Base-by-base conservation (phyloP, 1,139 yeast species). In the Yarrowia galli region DNA sequence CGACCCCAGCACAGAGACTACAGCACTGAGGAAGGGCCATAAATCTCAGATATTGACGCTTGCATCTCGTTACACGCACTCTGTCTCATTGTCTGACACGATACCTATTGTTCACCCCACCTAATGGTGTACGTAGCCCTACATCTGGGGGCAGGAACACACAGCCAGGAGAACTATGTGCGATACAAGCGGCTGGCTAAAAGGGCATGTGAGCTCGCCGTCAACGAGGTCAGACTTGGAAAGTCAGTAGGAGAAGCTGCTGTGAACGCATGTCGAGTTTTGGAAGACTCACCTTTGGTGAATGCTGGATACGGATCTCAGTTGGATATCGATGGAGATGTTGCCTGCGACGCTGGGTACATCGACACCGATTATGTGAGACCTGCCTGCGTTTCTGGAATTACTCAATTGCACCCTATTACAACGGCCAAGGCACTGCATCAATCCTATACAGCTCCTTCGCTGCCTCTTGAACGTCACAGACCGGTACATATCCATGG, bases 221-320 rank as follows among this genome's bases (percentile, higher is more conserved):
- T 43, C 15, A 20, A 22, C 9, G 48, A 38, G 16, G 51, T 58
- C 40, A 32, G 12, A 16, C 18, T 15, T 2, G 64, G 64, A 15
- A 58, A 43, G 40, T 10, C 64, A 9, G 64, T 58, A 9, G 67
- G 69, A 16, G 69, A 70, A 16, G 75, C 71, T 1, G 77, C 74
- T 6, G 72, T 72, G 3, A 71, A 67, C 13, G 75, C 74, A 0
- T 74, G 78, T 61, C 73, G 74, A 42, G 65, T 79, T 4, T 74
- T 87, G 18, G 90, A 87, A 71, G 75, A 75, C 36, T 79, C 83
- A 2, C 73, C 77, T 10, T 72, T 82, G 67, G 85, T 89, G 16
- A 87, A 87, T 72, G 84, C 89, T 3, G 91, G 89, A 0, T 76
- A 73, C 66, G 89, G 89, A 0, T 83, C 89, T 1, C 83, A 85